Base-by-base conservation (phyloP, 129 eudicot genomes). In the Pittosporum tobira region DNA sequence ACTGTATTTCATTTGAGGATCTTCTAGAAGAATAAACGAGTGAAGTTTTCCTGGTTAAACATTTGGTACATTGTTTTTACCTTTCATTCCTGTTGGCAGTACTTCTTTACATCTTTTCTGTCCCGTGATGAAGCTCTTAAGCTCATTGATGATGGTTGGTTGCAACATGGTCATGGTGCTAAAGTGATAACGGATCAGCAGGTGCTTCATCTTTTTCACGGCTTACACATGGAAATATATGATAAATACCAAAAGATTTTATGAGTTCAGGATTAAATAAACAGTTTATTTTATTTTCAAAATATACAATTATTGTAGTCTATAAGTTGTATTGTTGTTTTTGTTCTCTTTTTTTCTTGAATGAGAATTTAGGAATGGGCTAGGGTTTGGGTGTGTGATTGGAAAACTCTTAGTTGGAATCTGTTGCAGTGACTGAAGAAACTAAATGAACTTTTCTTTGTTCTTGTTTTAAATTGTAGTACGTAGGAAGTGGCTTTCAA, bases 61-160 rank as follows among this genome's bases (percentile, higher is more conserved):
- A 8, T 25, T 26, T 30, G 4, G 27, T 36, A 73, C 44, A 19
- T 27, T 56, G 20, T 69, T 46, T 51, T 54, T 55, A 57, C 66
- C 18, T 36, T 48, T 11, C 48, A 20, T 55, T 54, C 65, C 25
- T 64, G 72, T 47, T 70, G 56, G 71, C 94, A 91, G 99, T 82
- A 68, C 69, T 83, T 86, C 61, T 91, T 91, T 70, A 77, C 99
- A 27, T 91, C 99, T 8, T 91, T 91, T 65, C 77, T 91, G 56
- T 91, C 93, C 30, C 99, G 99, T 31, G 99, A 91, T 60, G 99
- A 91, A 78, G 99, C 99, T 62, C 77, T 81, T 70, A 91, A 81
- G 79, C 87, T 91, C 60, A 83, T 91, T 61, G 60, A 51, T 51
- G 99, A 91, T 73, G 96, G 99, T 67, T 83, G 94, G 90, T 37